Percentiles rank a stretch among this genome's conserved stretches.
These are phyloP conservation scores for Curvularia sp. DNA, from an alignment of 2,329 filamentous ascomycete species.

Conservation along the genomic window DNA sequence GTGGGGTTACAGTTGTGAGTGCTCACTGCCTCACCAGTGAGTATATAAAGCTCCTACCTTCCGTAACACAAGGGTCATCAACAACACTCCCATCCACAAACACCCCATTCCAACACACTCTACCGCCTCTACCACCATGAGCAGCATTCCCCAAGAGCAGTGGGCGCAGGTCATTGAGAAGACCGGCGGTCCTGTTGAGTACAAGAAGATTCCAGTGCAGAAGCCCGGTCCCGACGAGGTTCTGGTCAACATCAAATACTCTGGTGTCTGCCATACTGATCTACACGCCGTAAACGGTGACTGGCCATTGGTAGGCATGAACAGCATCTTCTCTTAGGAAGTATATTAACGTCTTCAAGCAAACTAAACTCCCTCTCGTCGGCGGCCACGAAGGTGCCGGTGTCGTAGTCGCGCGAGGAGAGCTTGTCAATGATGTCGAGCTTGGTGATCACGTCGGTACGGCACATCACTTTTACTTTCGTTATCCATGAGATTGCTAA, in stretches of 20 bases:
- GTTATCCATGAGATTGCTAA: constrained; percentile 1
- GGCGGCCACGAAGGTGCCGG: constrained; percentile 83
- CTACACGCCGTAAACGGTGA: constrained; percentile 83
- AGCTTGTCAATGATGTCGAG: constrained; percentile 75
- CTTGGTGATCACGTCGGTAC: constrained; percentile 78
- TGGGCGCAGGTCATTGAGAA: constrained; percentile 92
- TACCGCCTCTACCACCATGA: constrained; percentile 49
- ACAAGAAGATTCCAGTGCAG: constrained; percentile 82
- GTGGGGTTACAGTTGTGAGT: constrained; percentile 24
- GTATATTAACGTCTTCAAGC: constrained; percentile 35
- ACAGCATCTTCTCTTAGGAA: neutral
- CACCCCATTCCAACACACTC: constrained; percentile 4
- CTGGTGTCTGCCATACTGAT: constrained; percentile 90
- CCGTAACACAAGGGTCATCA: constrained; percentile 4
- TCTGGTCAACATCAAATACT: constrained; percentile 89
- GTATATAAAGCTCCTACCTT: constrained; percentile 32
- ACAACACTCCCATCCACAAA: constrained; percentile 18
- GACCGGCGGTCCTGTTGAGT: constrained; percentile 72
- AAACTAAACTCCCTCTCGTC: constrained; percentile 82
- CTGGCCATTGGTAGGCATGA: constrained; percentile 71
- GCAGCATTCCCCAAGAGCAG: constrained; percentile 78
- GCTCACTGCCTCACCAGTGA: constrained; percentile 11
- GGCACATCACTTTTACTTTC: neutral
- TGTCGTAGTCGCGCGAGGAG: constrained; percentile 79
- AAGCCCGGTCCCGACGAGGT: constrained; percentile 88